Conservation (phyloP, 176 grass and related monocot species). For the Raddia distichophylla region DNA sequence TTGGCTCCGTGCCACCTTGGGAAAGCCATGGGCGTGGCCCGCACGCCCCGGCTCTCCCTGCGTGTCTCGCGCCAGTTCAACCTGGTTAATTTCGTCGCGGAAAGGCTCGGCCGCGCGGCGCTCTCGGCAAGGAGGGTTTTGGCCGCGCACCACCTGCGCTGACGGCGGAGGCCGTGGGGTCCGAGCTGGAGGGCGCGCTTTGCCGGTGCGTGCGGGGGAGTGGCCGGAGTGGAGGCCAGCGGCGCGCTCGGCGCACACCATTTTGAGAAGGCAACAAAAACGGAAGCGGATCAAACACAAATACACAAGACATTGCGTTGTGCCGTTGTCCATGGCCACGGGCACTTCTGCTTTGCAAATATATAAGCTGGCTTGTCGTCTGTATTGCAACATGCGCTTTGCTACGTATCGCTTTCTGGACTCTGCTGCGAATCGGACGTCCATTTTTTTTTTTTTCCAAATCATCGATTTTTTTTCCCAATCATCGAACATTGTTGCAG, state of each 20-base stretch:
- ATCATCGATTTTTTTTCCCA: too few relatives aligned
- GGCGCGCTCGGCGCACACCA: constrained; percentile 8
- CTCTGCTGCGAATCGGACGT: too few relatives aligned
- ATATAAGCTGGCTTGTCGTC: not conserved
- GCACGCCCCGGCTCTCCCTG: constrained; percentile 39
- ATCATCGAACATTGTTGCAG: too few relatives aligned
- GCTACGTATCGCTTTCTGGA: too few relatives aligned
- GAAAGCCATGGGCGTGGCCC: constrained; percentile 13
- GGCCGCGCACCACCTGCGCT: constrained; percentile 9
- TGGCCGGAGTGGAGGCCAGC: not conserved
- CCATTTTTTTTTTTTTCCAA: too few relatives aligned
- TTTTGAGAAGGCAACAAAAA: constrained; percentile 2
- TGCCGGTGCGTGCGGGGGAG: constrained; percentile 21
- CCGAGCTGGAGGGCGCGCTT: constrained; percentile 5
- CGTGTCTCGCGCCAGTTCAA: constrained; percentile 53
- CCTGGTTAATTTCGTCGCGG: constrained; percentile 45
- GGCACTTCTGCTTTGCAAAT: not conserved
- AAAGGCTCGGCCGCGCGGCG: constrained; percentile 43
- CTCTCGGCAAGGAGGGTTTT: constrained; percentile 39
- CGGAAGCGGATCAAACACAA: too few relatives aligned
- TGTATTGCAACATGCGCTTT: not conserved
- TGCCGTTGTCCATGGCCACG: not conserved
- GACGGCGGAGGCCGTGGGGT: constrained; percentile 15
- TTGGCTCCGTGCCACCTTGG: constrained; percentile 11
- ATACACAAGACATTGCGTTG: not conserved